A percentile compares a stretch with the other conserved stretches of the same genome.
Evolutionary conservation across 331 rosid species (phyloP).

Genomic region (Malus hybrid): DNA sequence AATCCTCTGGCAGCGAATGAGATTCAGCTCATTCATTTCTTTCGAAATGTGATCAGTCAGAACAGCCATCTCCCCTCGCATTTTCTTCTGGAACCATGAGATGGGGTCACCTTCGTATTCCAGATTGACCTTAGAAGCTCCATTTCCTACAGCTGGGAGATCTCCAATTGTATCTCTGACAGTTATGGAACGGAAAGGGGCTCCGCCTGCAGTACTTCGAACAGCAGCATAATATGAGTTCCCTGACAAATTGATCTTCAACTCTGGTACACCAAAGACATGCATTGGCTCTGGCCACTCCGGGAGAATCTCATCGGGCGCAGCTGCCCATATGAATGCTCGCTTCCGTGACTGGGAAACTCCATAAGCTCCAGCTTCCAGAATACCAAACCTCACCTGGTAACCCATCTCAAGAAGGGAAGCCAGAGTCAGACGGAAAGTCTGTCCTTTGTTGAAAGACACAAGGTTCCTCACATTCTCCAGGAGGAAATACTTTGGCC

Average conservation of each 20-base stretch:
- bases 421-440: conserved; percentile 80
- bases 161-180: conserved; percentile 94
- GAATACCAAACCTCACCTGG: conserved; percentile 97
- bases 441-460: conserved; percentile 90
- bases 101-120: conserved; percentile 72
- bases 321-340: conserved; percentile 98
- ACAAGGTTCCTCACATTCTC: conserved; percentile 97
- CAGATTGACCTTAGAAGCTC: conserved; percentile 59
- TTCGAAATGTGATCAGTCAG: conserved; percentile 70
- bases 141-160: conserved; percentile 90
- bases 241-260: conserved; percentile 53
- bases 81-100: conserved; percentile 87
- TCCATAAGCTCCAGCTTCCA: conserved; percentile 95
- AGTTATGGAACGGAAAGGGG: conserved; percentile 90
- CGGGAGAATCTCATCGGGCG: conserved; percentile 81
- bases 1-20: conserved; percentile 71
- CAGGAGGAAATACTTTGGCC: conserved; percentile 90
- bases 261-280: conserved; percentile 77
- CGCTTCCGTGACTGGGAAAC: conserved; percentile 95
- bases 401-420: conserved; percentile 98
- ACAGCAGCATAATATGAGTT: conserved; percentile 75
- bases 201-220: conserved; percentile 79
- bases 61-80: conserved; percentile 61
- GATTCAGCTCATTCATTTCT: conserved; percentile 56
- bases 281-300: conserved; percentile 99